Evolutionary conservation across 108 stramenopile genomes (phyloP), one percentile per base, ranked within the genome.

Genomic region (Skeletonema potamos): DNA sequence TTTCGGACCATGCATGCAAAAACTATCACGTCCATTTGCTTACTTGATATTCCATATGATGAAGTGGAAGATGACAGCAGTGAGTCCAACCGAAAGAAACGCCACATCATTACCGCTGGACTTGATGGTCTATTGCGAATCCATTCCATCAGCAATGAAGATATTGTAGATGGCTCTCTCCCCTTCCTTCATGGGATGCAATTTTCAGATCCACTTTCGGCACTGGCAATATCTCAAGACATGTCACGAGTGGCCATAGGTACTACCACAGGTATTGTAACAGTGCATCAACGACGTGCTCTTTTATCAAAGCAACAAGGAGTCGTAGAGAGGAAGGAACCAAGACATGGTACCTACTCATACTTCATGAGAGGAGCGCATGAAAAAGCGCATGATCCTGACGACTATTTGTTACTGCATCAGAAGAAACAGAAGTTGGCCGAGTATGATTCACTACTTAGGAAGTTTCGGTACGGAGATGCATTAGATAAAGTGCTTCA

Each of bases 391-490:
- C 70, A 79, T 58, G 81, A 86, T 56, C 86, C 80, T 8, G 84
- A 84, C 34, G 93, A 94, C 64, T 87, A 84, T 60, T 74, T 85
- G 13, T 82, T 88, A 54, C 27, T 77, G 48, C 82, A 72, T 26
- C 77, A 86, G 55, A 89, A 89, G 63, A 85, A 78, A 54, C 72
- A 80, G 29, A 92, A 91, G 60, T 69, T 94, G 11, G 72, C 84
- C 33, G 77, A 85, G 22, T 96, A 86, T 70, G 93, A 96, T 81
- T 22, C 69, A 18, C 66, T 86, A 28, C 59, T 94, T 18, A 90
- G 88, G 63, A 81, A 92, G 76, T 96, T 96, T 79, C 83, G 90
- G n/a, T 96, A 95, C 70, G 89, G 87, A 11, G 92, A 93, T 73
- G 96, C 96, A 8, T 72, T 96, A 33, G 93, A 96, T 58, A 84